Evolutionary conservation across 192 early-diverging fungal species (phyloP).

Genomic region (Backusella circina): DNA sequence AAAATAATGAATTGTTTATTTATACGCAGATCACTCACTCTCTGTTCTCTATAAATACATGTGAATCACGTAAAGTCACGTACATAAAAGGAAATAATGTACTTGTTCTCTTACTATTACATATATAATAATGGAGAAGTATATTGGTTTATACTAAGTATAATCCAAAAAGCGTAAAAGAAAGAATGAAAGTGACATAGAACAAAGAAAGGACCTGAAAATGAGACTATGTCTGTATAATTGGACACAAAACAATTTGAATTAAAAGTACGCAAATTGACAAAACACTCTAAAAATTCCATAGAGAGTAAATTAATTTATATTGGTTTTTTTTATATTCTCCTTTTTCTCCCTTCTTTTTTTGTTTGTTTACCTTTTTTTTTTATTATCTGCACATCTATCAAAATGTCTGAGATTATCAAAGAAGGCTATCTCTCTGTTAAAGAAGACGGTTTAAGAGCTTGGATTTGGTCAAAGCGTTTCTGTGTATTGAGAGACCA

Average conservation of each 20-base stretch:
- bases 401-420: slow-evolving; percentile 39
- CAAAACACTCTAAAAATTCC: not conserved
- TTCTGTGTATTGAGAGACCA: slow-evolving; percentile 84
- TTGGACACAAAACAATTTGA: no score
- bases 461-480: slow-evolving; percentile 94
- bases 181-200: no score
- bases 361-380: not conserved
- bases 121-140: no score
- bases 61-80: not conserved
- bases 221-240: no score
- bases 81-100: not conserved
- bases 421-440: slow-evolving; percentile 85
- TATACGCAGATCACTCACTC: not conserved
- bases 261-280: no score
- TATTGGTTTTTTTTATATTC: not conserved
- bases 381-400: no score
- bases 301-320: not conserved
- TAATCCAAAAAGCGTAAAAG: no score
- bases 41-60: not conserved
- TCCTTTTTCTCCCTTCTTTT: slow-evolving; percentile 1
- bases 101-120: not conserved
- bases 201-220: no score
- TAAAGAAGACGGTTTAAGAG: slow-evolving; percentile 87
- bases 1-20: not conserved
- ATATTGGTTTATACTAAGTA: no score